Evolutionary conservation across 495 filamentous ascomycete genomes (phyloP).

Genomic region (Lasiosphaeria miniovina): DNA sequence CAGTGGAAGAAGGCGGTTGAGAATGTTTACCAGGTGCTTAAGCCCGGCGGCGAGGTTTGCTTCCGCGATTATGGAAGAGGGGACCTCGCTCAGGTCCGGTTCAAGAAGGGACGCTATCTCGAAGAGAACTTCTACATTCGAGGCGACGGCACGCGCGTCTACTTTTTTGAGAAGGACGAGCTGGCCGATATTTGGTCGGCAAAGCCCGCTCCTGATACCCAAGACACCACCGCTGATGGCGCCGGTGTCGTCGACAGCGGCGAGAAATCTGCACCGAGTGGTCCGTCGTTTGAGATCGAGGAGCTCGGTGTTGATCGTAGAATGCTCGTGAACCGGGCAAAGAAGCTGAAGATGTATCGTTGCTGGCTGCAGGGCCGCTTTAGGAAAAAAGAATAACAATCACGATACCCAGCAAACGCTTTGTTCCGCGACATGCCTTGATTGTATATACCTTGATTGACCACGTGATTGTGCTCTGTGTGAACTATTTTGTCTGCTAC

Average conservation of each 20-base stretch:
- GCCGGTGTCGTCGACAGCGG: conserved; percentile 5
- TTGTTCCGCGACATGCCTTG: neutral
- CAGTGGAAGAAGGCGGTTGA: conserved; percentile 82
- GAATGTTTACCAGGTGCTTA: conserved; percentile 79
- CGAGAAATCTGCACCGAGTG: conserved; percentile 9
- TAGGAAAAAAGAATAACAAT: conserved; percentile 55
- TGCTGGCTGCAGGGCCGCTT: conserved; percentile 96
- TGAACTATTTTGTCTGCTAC: too few relatives aligned
- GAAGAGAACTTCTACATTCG: conserved; percentile 96
- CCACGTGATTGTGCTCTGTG: too few relatives aligned
- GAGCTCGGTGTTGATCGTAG: conserved; percentile 80
- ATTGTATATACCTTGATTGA: neutral
- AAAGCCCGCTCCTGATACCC: conserved; percentile 8
- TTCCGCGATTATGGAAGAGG: conserved; percentile 96
- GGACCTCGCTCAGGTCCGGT: conserved; percentile 92
- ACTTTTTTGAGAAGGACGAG: conserved; percentile 91
- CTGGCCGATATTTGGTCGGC: conserved; percentile 74
- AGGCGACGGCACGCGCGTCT: conserved; percentile 93
- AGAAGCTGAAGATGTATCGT: conserved; percentile 94
- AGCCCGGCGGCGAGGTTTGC: conserved; percentile 82
- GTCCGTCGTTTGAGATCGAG: conserved; percentile 60
- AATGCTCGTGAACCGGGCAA: conserved; percentile 86
- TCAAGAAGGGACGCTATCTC: conserved; percentile 89
- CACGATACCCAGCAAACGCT: neutral
- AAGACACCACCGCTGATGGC: conserved; percentile 18